These are phyloP conservation scores for Exophiala xenobiotica DNA, from an alignment of 2,329 filamentous ascomycete species.

Conservation along the genomic window DNA sequence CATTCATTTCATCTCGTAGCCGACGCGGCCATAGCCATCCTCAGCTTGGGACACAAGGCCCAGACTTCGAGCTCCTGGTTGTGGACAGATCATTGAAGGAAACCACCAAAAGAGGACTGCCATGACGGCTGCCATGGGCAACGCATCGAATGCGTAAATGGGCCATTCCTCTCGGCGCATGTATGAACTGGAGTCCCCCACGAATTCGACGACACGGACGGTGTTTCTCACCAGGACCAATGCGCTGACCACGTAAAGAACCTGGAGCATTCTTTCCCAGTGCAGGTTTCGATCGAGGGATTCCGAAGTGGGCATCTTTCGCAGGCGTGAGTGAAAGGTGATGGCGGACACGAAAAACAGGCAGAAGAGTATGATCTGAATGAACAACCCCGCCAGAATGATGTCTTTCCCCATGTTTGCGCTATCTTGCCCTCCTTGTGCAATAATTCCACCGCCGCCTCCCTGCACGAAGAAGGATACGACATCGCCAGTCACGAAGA, in stretches of 20 bases:
- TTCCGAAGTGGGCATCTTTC: conserved; percentile 22
- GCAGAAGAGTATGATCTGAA: conserved; percentile 59
- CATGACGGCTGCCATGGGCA: conserved; percentile 33
- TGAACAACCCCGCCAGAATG: conserved; percentile 56
- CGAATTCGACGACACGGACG: conserved; percentile 35
- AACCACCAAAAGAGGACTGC: too few species aligned
- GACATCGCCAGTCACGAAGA: conserved; percentile 40
- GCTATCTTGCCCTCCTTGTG: conserved; percentile 3
- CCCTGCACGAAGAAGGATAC: conserved; percentile 39
- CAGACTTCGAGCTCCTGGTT: too few species aligned
- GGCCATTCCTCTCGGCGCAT: conserved; percentile 34
- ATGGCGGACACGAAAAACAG: conserved; percentile 54
- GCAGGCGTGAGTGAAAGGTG: conserved; percentile 52
- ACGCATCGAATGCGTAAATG: conserved; percentile 36
- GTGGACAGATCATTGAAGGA: too few species aligned
- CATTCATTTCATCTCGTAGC: too few species aligned
- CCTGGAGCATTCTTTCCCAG: conserved; percentile 41
- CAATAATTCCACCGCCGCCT: conserved; percentile 26
- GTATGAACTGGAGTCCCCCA: conserved; percentile 34
- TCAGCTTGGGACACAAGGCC: too few species aligned
- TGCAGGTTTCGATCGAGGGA: conserved; percentile 30
- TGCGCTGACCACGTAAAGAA: conserved; percentile 30
- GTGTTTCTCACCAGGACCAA: conserved; percentile 35
- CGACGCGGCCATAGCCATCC: too few species aligned
- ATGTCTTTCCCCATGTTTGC: conserved; percentile 19